A percentile compares a stretch with the other conserved stretches of the same genome.
These are phyloP conservation scores for Cladobotryum mycophilum DNA, from an alignment of 2,329 filamentous ascomycete species.

Conservation along the genomic window DNA sequence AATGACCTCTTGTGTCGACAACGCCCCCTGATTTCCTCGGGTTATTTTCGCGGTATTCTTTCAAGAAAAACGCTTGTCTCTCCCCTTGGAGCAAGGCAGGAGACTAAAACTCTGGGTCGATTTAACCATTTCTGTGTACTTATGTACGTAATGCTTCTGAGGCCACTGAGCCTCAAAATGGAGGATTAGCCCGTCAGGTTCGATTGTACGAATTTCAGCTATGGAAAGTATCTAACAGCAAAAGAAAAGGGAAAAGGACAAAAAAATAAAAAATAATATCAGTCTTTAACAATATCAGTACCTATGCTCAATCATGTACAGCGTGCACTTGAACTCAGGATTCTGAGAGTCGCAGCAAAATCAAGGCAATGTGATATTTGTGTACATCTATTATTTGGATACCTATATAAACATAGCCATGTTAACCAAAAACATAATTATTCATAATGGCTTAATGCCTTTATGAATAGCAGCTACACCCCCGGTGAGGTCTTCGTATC, in stretches of 20 bases:
- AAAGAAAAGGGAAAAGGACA: background rate
- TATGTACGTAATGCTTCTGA: slow-evolving; percentile 33
- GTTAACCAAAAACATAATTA: background rate
- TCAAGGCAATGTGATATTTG: background rate
- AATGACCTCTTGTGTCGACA: background rate
- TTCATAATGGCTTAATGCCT: slow-evolving; percentile 71
- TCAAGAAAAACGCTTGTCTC: slow-evolving; percentile 15
- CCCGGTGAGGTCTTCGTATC: slow-evolving; percentile 85
- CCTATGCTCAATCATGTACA: too few species aligned
- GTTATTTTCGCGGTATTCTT: slow-evolving; percentile 7
- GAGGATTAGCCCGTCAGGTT: slow-evolving; percentile 26
- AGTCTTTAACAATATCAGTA: background rate
- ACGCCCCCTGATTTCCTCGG: background rate
- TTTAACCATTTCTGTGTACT: slow-evolving; percentile 12
- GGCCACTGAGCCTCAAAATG: slow-evolving; percentile 21
- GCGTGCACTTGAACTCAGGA: too few species aligned
- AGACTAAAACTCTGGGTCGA: slow-evolving; percentile 11
- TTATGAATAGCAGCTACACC: slow-evolving; percentile 96
- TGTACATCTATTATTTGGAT: slow-evolving; percentile 13
- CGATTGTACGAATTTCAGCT: slow-evolving; percentile 28
- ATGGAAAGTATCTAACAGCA: slow-evolving; percentile 19
- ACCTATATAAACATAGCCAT: slow-evolving; percentile 1
- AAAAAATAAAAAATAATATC: slow-evolving; percentile 2
- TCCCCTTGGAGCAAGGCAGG: slow-evolving; percentile 15
- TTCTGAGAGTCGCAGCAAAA: too few species aligned